phyloP scores from a whole-genome alignment of 2,329 filamentous ascomycete species.

The Lithohypha guttulata region DNA sequence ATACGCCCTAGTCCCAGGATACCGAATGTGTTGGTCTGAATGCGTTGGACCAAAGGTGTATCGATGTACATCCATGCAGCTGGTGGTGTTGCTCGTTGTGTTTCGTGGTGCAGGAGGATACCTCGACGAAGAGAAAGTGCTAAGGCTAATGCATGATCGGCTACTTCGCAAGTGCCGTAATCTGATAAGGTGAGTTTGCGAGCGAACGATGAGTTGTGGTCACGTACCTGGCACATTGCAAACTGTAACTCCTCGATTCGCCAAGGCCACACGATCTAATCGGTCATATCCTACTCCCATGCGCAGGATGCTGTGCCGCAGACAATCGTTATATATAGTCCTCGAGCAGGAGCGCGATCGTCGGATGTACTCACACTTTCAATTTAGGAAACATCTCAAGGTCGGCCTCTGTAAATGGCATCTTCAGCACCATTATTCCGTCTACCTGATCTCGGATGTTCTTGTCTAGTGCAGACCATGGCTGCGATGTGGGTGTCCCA shows the following conservation, averaged over 20 bases:
- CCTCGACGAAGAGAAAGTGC: constrained; percentile 18
- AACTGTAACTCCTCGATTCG: constrained; percentile 16
- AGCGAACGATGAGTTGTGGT: constrained; percentile 21
- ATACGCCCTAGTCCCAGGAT: constrained; percentile 57
- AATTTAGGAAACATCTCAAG: constrained; percentile 16
- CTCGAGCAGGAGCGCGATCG: neutral
- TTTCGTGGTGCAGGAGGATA: constrained; percentile 17
- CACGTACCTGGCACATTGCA: constrained; percentile 27
- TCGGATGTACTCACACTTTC: constrained; percentile 15
- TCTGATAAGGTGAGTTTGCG: too few relatives aligned
- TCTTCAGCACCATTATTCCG: constrained; percentile 19
- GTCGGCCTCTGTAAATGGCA: constrained; percentile 15
- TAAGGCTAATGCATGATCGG: constrained; percentile 19
- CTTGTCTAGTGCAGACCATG: constrained; percentile 17
- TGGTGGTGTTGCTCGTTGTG: constrained; percentile 12
- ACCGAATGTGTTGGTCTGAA: constrained; percentile 43
- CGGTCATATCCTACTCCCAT: constrained; percentile 21
- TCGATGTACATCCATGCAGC: constrained; percentile 18
- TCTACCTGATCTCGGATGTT: constrained; percentile 16
- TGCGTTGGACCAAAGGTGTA: constrained; percentile 14
- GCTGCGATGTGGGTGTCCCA: constrained; percentile 10
- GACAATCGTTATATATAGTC: neutral
- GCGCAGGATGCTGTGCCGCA: constrained; percentile 13
- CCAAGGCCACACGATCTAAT: constrained; percentile 18
- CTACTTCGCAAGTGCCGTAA: constrained; percentile 20